phyloP scores from a whole-genome alignment of 192 early-diverging fungal genomes.

The Entomortierella lignicola region DNA sequence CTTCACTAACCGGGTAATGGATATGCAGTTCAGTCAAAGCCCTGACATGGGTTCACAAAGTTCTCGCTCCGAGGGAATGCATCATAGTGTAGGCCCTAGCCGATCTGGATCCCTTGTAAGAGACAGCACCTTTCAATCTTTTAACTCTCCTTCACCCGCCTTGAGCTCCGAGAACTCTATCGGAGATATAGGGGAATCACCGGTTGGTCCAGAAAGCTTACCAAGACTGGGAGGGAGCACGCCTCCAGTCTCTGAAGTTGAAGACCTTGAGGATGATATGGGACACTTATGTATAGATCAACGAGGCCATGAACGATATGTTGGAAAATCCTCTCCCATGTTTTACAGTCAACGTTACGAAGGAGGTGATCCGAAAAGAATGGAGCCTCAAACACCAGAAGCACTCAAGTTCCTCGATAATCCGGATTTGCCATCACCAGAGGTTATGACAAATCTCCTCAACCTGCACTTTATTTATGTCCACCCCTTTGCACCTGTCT shows the following conservation, averaged over 20 bases:
- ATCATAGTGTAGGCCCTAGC: slow-evolving; percentile 1
- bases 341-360: slow-evolving; percentile 64
- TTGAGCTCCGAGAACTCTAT: slow-evolving; percentile 24
- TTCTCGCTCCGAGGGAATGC: slow-evolving; percentile 4
- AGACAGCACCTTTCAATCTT: slow-evolving; percentile 19
- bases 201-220: not conserved
- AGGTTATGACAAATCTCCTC: slow-evolving; percentile 69
- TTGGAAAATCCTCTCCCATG: slow-evolving; percentile 77
- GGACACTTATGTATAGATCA: slow-evolving; percentile 77
- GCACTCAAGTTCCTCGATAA: slow-evolving; percentile 33
- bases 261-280: slow-evolving; percentile 66
- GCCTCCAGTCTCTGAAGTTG: slow-evolving; percentile 29
- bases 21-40: slow-evolving; percentile 17
- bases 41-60: slow-evolving; percentile 9
- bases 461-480: slow-evolving; percentile 75
- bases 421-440: slow-evolving; percentile 66
- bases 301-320: slow-evolving; percentile 74
- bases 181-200: slow-evolving; percentile 3
- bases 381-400: not conserved
- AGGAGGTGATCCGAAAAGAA: slow-evolving; percentile 27
- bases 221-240: slow-evolving; percentile 12
- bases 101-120: slow-evolving; percentile 14
- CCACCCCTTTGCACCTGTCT: slow-evolving; percentile 75
- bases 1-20: not conserved
- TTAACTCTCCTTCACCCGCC: slow-evolving; percentile 42